Evolutionary conservation across 805 yeast genomes (phyloP), one percentile per base, ranked within the genome.

Genomic region (Starmerella tilneyi): DNA sequence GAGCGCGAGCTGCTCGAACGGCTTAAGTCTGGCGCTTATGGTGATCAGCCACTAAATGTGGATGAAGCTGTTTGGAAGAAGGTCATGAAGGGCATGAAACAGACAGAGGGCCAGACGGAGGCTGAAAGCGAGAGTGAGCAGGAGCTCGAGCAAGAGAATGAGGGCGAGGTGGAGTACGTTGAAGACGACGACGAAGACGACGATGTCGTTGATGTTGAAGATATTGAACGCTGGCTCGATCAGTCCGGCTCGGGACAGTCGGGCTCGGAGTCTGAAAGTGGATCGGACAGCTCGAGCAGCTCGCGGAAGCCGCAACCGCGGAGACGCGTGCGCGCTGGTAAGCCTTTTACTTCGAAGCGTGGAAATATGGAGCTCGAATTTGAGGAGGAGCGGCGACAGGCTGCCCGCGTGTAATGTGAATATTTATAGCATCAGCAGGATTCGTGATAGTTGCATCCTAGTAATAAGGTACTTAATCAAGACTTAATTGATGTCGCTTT

Each of bases 11-110:
- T 92, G 54, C 72, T 92, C 59, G 96, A 88, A 44, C 79, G 98
- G 65, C 75, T 92, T 60, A 92, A 92, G 77, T 79, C 89, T 59
- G 98, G 98, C 50, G 97, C 97, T 2, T 92, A 92, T 62, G 98
- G 98, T 54, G 97, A 92, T 61, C 84, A 89, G 64, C 98, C 98
- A 46, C 71, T 92, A 61, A 92, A 92, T 59, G 97, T 92, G 29
- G 97, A 92, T 58, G 96, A 89, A 59, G 80, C 80, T 66, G 78
- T 92, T 49, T 92, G 98, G 98, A 81, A 81, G 73, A 84, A 79
- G 69, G 94, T 92, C 20, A 75, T 92, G 69, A 74, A 73, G 44
- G 79, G 79, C 46, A 81, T 80, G 56, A 89, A 81, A 51, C 79
- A 76, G 40, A 84, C 80, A 49, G 75, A 73, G 37, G 70, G 68